Base-by-base conservation (phyloP, 345 rosid species). In the Eucalyptus polybractea region DNA sequence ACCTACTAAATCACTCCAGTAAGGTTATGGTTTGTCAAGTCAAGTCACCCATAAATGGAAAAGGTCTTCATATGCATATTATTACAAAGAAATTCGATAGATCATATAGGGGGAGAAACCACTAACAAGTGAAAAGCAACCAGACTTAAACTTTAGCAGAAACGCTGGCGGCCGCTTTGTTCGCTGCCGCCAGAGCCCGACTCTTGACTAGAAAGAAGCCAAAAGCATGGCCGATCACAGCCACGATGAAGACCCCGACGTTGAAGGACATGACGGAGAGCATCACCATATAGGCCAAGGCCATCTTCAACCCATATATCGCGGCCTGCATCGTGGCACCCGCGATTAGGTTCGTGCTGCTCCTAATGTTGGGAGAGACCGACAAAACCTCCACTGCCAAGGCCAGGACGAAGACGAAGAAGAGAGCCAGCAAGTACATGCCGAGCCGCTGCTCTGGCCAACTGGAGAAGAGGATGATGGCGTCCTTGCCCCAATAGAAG, bases 401-500 rank as follows among this genome's bases (percentile, higher is more conserved):
- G 11, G 89, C 90, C 3, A 93, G 50, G 31, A 92, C 22, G 89
- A 94, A 89, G 33, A 94, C 89, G 87, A 90, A 87, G 47, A 89
- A 3, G 47, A 93, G 40, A 22, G 94, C 92, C 60, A 93, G 60
- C 81, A 92, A 21, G 90, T 91, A 92, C 94, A 91, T 91, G 15
- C 91, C 81, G 53, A 91, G 90, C 50, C 88, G 86, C 87, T 86
- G 76, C 21, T 91, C 91, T 1, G 95, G 95, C 95, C 95, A 93
- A 24, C 91, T 87, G 10, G 93, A 89, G 90, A 93, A 93, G 72
- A 92, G 87, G 60, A 93, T 25, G n/a, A 91, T 69, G 42, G 92
- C 93, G 6, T 92, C 90, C 86, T 89, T 91, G 22, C 94, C 95
- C 95, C 93, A 93, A 88, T 90, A 93, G 90, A 93, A 91, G 89